Percentiles rank a stretch among this genome's conserved stretches.
phyloP scores from a whole-genome alignment of 1,284 basidiomycete species.

The Coniophora puteana region DNA sequence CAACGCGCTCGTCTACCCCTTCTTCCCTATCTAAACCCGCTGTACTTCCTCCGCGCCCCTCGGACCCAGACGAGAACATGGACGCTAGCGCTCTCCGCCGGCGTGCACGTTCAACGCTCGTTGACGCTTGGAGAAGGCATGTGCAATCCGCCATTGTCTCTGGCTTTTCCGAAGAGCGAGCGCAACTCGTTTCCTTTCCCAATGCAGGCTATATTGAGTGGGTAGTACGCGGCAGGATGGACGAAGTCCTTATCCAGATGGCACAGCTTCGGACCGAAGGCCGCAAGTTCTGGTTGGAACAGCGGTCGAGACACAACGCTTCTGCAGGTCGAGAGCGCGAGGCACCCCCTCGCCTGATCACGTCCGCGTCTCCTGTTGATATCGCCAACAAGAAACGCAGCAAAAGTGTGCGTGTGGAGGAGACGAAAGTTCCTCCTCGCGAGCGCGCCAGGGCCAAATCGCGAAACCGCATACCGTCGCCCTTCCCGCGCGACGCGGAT shows the following conservation, averaged over 20 bases:
- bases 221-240: slow-evolving; percentile 19
- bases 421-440: no score
- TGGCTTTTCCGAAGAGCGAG: no score
- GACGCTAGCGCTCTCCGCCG: slow-evolving; percentile 48
- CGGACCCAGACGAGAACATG: slow-evolving; percentile 27
- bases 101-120: slow-evolving; percentile 68
- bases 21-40: slow-evolving; percentile 14
- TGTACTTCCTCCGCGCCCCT: slow-evolving; percentile 10
- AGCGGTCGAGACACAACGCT: no score
- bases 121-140: slow-evolving; percentile 71
- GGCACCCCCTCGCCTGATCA: slow-evolving; percentile 23
- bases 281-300: no score
- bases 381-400: no score
- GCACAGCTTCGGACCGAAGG: slow-evolving; percentile 11
- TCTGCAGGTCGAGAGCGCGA: slow-evolving; percentile 9
- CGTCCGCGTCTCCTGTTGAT: no score
- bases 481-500: slow-evolving; percentile 10
- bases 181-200: slow-evolving; percentile 19
- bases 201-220: slow-evolving; percentile 26
- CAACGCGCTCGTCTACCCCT: slow-evolving; percentile 14
- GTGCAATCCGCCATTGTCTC: slow-evolving; percentile 49
- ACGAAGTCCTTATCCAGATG: slow-evolving; percentile 16
- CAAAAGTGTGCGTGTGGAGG: no score
- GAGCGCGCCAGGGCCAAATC: no score
- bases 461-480: no score